phyloP scores from a whole-genome alignment of 1,284 basidiomycete species.

The Gomphus bonarii region DNA sequence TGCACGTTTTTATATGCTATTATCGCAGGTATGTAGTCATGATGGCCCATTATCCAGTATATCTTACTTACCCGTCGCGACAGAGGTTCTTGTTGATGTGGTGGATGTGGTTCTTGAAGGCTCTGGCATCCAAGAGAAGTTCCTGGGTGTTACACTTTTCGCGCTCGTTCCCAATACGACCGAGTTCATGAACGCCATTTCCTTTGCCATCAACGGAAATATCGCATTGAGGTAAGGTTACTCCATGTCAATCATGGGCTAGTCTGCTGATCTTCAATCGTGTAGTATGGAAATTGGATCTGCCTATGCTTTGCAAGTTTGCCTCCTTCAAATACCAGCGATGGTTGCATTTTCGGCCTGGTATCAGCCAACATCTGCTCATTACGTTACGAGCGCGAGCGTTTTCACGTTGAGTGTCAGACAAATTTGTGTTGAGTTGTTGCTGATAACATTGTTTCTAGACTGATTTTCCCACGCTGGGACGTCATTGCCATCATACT shows the following conservation, averaged over 20 bases:
- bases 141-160: slow-evolving; percentile 93
- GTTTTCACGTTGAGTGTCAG: slow-evolving; percentile 69
- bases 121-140: slow-evolving; percentile 96
- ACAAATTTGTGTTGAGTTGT: slow-evolving; percentile 12
- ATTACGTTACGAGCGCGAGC: slow-evolving; percentile 46
- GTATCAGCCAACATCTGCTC: slow-evolving; percentile 71
- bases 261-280: neutral
- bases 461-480: slow-evolving; percentile 97
- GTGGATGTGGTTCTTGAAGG: slow-evolving; percentile 91
- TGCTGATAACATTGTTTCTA: slow-evolving; percentile 24
- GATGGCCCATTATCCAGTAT: neutral
- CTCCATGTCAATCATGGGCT: neutral
- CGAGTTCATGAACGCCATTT: slow-evolving; percentile 99
- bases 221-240: slow-evolving; percentile 81
- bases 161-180: slow-evolving; percentile 98
- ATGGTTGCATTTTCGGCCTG: slow-evolving; percentile 98
- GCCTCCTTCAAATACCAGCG: slow-evolving; percentile 93
- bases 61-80: neutral
- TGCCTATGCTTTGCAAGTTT: slow-evolving; percentile 97
- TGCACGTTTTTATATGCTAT: slow-evolving; percentile 94
- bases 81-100: slow-evolving; percentile 90
- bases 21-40: slow-evolving; percentile 71
- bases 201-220: slow-evolving; percentile 96
- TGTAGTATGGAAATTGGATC: slow-evolving; percentile 98
- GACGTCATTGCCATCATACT: slow-evolving; percentile 94